phyloP scores from a whole-genome alignment of 2,329 filamentous ascomycete species.

The Aspergillus sp. region DNA sequence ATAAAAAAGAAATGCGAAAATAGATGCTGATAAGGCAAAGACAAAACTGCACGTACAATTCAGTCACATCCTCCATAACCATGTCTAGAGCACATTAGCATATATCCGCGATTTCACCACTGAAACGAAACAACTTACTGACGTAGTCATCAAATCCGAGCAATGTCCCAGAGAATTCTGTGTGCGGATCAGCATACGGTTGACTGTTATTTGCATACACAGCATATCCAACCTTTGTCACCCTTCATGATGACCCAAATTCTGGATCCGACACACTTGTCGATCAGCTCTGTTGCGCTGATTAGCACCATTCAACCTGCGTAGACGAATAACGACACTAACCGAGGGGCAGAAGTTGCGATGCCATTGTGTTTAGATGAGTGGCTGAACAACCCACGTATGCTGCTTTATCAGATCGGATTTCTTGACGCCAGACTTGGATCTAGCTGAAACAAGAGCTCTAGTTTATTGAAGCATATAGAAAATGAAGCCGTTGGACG shows the following conservation, averaged over 20 bases:
- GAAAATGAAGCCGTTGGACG: background rate
- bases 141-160: constrained; percentile 99
- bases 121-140: constrained; percentile 63
- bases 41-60: constrained; percentile 64
- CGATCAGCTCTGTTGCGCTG: constrained; percentile 73
- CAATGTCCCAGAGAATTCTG: constrained; percentile 93
- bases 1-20: background rate
- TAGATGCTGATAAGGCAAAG: background rate
- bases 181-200: constrained; percentile 8
- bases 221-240: constrained; percentile 70
- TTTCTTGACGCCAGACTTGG: too few relatives aligned
- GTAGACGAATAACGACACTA: constrained; percentile 17
- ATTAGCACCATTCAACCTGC: constrained; percentile 15
- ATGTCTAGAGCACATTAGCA: constrained; percentile 62
- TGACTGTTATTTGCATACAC: background rate
- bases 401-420: background rate
- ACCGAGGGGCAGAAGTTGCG: constrained; percentile 70
- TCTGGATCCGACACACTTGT: constrained; percentile 95
- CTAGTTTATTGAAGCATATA: constrained; percentile 1
- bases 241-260: constrained; percentile 99
- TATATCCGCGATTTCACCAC: constrained; percentile 5
- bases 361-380: constrained; percentile 51
- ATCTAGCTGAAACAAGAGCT: too few relatives aligned
- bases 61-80: constrained; percentile 95
- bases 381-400: background rate